Evolutionary conservation across 106 monocot genomes (phyloP), one percentile per base, ranked within the genome.

Genomic region (Apostasia shenzhenica): DNA sequence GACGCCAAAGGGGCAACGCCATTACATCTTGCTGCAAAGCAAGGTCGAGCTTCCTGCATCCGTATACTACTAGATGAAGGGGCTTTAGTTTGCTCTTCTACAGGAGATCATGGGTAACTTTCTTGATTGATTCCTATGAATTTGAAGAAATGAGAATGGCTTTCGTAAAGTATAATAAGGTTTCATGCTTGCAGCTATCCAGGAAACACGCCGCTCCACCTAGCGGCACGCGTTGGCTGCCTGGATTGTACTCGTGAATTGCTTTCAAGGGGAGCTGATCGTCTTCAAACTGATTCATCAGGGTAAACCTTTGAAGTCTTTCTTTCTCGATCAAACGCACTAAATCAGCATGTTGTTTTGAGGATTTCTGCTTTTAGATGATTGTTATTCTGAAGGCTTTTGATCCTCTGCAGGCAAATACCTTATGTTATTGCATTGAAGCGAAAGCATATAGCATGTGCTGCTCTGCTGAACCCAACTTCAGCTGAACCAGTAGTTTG

Each of bases 211-310:
- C 81, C 92, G 6, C 78, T 92, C 49, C 92, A 92, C 67, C 71
- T 92, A 70, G 92, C 92, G 1, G 92, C 92, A 9, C 82, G 76
- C 8, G 80, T 85, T 9, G 92, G 92, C 8, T 82, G 72, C 52
- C 48, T 92, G 76, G 88, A 85, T 55, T 92, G 92, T 70, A 67
- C 88, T 11, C 76, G 92, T 41, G 80, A 75, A 57, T 76, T 92
- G 78, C 84, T 92, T 8, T 80, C 92, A 11, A 85, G 92, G 92
- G 92, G 92, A 39, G 92, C 88, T 42, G 88, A 92, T 79, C 74
- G 92, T n/a, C 75, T 78, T 43, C 84, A 84, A 37, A 78, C 73
- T 39, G 92, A 92, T 70, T 73, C 83, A 6, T 69, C 85, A 59
- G 92, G 92, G 92, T 92, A 58, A 11, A 69, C 9, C 37, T 4